A percentile compares a stretch with the other conserved stretches of the same genome.
Conservation (phyloP, 768 basidiomycete species). For the Rhizopogon sp. region DNA sequence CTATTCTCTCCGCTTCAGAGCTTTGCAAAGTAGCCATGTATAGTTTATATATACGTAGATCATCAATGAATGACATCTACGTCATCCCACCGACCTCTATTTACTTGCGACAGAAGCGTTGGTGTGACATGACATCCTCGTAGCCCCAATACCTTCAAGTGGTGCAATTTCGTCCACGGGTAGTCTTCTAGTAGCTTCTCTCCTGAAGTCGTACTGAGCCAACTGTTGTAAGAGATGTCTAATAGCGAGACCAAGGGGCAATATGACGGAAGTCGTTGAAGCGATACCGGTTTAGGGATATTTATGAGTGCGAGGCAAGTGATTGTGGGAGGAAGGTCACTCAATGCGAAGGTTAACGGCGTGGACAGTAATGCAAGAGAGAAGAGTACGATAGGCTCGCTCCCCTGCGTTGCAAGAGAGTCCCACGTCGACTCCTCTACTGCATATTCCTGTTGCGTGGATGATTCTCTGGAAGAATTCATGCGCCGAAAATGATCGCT, state of each 20-base stretch:
- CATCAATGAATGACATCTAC: constrained; percentile 38
- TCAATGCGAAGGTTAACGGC: constrained; percentile 37
- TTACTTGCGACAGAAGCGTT: constrained; percentile 41
- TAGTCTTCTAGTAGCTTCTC: constrained; percentile 41
- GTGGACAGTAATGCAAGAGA: constrained; percentile 50
- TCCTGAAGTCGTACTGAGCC: constrained; percentile 29
- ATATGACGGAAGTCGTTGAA: constrained; percentile 52
- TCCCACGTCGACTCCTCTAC: constrained; percentile 36
- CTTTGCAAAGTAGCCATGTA: constrained; percentile 18
- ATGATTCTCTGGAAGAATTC: neutral
- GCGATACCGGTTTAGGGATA: constrained; percentile 40
- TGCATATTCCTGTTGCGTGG: neutral
- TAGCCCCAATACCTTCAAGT: constrained; percentile 51
- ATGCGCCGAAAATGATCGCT: constrained; percentile 35
- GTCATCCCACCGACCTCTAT: constrained; percentile 63
- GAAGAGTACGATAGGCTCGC: constrained; percentile 32
- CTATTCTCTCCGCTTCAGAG: constrained; percentile 7
- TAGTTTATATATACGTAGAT: constrained; percentile 14
- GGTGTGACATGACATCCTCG: constrained; percentile 45
- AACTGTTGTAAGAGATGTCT: constrained; percentile 64
- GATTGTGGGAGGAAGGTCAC: constrained; percentile 55
- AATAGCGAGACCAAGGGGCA: constrained; percentile 61
- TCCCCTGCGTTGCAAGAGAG: constrained; percentile 15
- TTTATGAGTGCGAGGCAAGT: constrained; percentile 57
- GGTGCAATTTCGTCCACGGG: constrained; percentile 54